Evolutionary conservation across 1,139 yeast genomes (phyloP), one percentile per base, ranked within the genome.

Genomic region (Sugiyamaella grinbergsii): DNA sequence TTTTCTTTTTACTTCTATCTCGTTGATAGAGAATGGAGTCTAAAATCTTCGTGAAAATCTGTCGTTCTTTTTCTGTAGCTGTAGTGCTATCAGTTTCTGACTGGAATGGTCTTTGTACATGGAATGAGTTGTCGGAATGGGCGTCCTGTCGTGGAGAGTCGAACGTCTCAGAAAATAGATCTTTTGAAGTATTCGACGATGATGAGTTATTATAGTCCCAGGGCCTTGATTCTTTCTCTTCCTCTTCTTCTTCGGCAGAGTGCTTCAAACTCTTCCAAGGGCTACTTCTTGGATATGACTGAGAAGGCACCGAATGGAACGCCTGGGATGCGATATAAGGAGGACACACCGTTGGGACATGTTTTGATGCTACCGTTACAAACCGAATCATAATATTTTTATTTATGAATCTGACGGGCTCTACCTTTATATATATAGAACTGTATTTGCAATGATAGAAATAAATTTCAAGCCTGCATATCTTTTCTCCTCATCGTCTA

Each of bases 1-100:
- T 29, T 24, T 34, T 32, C 2, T 1, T 23, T 38, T 10, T 37
- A 31, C 29, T 20, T 23, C 22, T 34, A 24, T 50, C 49, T 26
- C 52, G 34, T 26, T 58, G 57, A 15, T 55, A 53, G 24, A 63
- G 47, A 48, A 63, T 55, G 10, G 61, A 50, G 42, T 61, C 62
- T 34, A 62, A 54, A 33, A 63, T 55, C 20, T 55, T 54, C 11
- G 62, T 53, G 50, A 63, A 63, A 18, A 61, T 58, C 47, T 42
- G 53, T 22, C 57, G 50, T 48, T 63, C 66, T 39, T 53, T 56
- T 31, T 60, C 60, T 2, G 62, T 60, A 2, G 64, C 52, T 1
- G 59, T 49, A 13, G 44, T 22, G 6, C 18, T 16, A 46, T 37
- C 47, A n/a, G 32, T 33, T 23, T 33, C 38, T 28, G 40, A 24